Evolutionary conservation across 225 moss, liverwort and hornwort species (phyloP), one percentile per base, ranked within the genome.

Genomic region (Climacium dendroides): DNA sequence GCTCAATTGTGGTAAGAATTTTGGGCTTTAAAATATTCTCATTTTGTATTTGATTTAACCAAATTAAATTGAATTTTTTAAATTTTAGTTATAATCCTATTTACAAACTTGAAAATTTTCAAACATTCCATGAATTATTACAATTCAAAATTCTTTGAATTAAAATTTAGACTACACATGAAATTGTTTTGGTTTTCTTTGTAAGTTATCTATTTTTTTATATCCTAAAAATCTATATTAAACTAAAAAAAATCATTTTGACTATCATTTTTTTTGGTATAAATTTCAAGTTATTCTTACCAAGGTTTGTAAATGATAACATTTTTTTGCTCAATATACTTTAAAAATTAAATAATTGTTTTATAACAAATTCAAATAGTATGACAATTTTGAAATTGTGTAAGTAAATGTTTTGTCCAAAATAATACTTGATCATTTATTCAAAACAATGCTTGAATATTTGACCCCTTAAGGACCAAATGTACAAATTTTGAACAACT

Each of bases 1-100:
- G 2, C 7, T 47, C 3, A 73, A 0, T 19, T 18, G 2, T 11
- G 1, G 30, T 2, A 4, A 47, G 1, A 73, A 11, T 30, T 30
- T 47, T 30, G 4, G 11, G 12, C 7, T 30, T 19, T 1, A 47
- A 30, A 47, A 11, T 29, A 30, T 29, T 47, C 2, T 18, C 4
- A 4, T 28, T 45, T 47, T 11, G 4, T 2, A 30, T 30, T 29
- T 30, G 3, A 73, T 30, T 30, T 7, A 19, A 30, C 2, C 11
- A 74, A 47, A 47, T 73, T 3, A 73, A 29, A 2, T 30, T 7
- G 19, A 48, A 0, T 47, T 1, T 30, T 0, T 48, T 11, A 74
- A 74, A n/a, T 7, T 32, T 29, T 19, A 30, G 19, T 18, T 47
- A 30, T 6, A 29, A 10, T 0, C 2, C 6, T 18, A 73, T 18